These are phyloP conservation scores for Podaxis rugospora DNA, from an alignment of 768 basidiomycete genomes.

Conservation along the genomic window DNA sequence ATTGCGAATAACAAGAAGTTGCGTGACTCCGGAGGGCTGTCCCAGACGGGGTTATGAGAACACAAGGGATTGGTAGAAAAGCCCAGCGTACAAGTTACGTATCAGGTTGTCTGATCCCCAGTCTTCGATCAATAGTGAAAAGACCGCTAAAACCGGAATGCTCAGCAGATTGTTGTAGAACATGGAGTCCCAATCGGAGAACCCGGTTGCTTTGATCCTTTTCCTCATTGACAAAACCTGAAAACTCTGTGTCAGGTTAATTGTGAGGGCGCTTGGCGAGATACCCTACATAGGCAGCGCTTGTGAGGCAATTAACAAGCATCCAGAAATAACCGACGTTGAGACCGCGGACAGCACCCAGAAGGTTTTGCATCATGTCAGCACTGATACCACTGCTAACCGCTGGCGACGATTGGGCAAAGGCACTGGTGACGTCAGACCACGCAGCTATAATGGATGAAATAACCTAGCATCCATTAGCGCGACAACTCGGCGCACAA, in stretches of 20 bases:
- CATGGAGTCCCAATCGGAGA: conserved; percentile 98
- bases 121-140: conserved; percentile 82
- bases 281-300: conserved; percentile 79
- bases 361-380: conserved; percentile 34
- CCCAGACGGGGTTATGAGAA: neutral
- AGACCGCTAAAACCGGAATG: conserved; percentile 82
- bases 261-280: neutral
- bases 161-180: conserved; percentile 97
- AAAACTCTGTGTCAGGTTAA: conserved; percentile 1
- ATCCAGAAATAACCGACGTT: conserved; percentile 97
- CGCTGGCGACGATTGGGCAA: conserved; percentile 31
- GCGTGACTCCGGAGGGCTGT: conserved; percentile 79
- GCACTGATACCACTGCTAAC: conserved; percentile 29
- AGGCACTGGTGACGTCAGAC: conserved; percentile 65
- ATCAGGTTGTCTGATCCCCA: conserved; percentile 78
- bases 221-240: conserved; percentile 96
- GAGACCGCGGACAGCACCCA: conserved; percentile 40
- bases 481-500: neutral
- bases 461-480: conserved; percentile 51
- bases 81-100: conserved; percentile 77
- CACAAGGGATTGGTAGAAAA: neutral
- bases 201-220: conserved; percentile 90
- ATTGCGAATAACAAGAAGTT: conserved; percentile 80
- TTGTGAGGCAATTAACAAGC: conserved; percentile 85
- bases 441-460: conserved; percentile 98